phyloP scores from a whole-genome alignment of 1,284 basidiomycete species.

The Puccinia coronata region DNA sequence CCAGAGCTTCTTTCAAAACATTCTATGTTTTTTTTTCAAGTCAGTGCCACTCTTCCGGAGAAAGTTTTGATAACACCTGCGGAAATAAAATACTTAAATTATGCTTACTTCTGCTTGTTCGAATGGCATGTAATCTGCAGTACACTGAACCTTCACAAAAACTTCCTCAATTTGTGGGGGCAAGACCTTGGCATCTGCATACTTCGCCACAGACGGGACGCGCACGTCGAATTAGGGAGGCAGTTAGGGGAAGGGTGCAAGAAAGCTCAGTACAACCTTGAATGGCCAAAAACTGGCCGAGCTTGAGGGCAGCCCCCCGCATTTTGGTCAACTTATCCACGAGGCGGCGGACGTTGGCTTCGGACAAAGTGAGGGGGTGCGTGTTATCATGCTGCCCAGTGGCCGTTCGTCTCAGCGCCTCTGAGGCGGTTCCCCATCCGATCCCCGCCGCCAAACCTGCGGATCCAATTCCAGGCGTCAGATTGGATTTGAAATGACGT shows the following conservation, averaged over 20 bases:
- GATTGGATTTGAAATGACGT: neutral
- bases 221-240: too few species aligned
- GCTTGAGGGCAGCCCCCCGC: conserved; percentile 93
- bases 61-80: neutral
- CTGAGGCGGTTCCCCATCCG: conserved; percentile 61
- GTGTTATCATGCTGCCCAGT: neutral
- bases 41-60: neutral
- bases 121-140: conserved; percentile 97
- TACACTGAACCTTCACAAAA: conserved; percentile 86
- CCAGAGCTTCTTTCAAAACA: conserved; percentile 76
- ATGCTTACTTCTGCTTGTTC: conserved; percentile 77
- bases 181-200: conserved; percentile 72
- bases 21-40: conserved; percentile 59
- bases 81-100: neutral
- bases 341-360: conserved; percentile 82
- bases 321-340: conserved; percentile 90
- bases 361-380: conserved; percentile 69
- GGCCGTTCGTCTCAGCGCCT: conserved; percentile 60
- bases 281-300: conserved; percentile 96
- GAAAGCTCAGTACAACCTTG: conserved; percentile 64
- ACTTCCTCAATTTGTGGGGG: conserved; percentile 87
- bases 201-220: neutral
- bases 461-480: neutral
- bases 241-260: neutral
- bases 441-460: conserved; percentile 61